Evolutionary conservation across 2,329 filamentous ascomycete species (phyloP), one percentile per base, ranked within the genome.

Genomic region (Rutstroemia sp.): DNA sequence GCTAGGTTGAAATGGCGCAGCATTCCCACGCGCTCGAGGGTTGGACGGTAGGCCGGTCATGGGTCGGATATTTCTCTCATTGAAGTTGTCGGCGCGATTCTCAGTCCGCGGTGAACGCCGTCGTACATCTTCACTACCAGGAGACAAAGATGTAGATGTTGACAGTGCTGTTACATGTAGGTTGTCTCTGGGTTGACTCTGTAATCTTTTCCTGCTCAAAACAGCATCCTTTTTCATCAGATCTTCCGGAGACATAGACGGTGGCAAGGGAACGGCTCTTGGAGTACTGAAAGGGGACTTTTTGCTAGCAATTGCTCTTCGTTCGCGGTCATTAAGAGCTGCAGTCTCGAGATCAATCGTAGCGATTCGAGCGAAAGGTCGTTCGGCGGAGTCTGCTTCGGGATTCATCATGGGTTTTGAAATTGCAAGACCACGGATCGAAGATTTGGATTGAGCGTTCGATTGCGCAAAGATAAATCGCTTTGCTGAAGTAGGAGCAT

Each of bases 271-370:
- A 21, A 63, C 62, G 21, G 63, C 59, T 25, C 63, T 54, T 42
- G 61, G 60, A 5, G 62, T 59, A 16, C 65, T 56, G 19, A 68
- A 60, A 38, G 54, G 60, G 7, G 62, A 58, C 52, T 62, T 65
- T 3, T 58, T 63, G 19, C 56, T 54, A 16, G 61, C 63, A 34
- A 42, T 64, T 45, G 66, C 61, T 39, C 68, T 62, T 25, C 69
- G 60, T 49, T 65, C 61, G 7, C 66, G 61, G 49, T 70, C 69
- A 45, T 67, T 69, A 16, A 47, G 55, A 50, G 63, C 62, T 2
- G 68, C 69, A 12, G 65, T 67, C 23, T 62, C 60, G 41, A 71
- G 62, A 56, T 70, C 68, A 23, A 69, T 65, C 1, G 69, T 70
- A 27, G 60, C 61, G n/a, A 71, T 66, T 55, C 60, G 61, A 12